A percentile compares a stretch with the other conserved stretches of the same genome.
These are phyloP conservation scores for Logfia minima DNA, from an alignment of 129 eudicot species.

Conservation along the genomic window DNA sequence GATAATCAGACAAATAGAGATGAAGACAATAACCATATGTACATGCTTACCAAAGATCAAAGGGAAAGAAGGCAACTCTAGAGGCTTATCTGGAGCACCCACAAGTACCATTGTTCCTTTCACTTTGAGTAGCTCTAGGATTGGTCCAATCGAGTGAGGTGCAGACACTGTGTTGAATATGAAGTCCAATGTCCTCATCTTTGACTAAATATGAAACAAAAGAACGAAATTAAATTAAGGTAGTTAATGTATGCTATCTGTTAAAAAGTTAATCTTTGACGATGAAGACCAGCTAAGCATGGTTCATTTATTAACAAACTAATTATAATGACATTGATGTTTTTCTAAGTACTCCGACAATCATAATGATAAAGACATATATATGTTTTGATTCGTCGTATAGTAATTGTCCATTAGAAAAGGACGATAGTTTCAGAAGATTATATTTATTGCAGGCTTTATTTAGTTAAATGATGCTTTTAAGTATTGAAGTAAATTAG, in stretches of 20 bases:
- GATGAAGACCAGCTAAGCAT: neutral
- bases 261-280: neutral
- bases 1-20: neutral
- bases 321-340: neutral
- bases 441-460: no score
- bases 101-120: constrained; percentile 74
- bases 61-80: constrained; percentile 75
- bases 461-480: no score
- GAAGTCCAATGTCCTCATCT: constrained; percentile 70
- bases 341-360: no score
- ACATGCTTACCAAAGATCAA: constrained; percentile 62
- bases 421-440: no score
- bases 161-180: constrained; percentile 85
- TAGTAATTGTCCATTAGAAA: neutral
- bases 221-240: neutral
- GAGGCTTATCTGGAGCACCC: constrained; percentile 93
- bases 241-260: no score
- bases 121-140: constrained; percentile 68
- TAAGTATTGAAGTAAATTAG: no score
- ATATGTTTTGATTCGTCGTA: neutral
- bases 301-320: neutral
- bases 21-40: neutral
- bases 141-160: constrained; percentile 72
- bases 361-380: neutral
- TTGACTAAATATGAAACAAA: constrained; percentile 38